These are phyloP conservation scores for Synchytrium microbalum DNA, from an alignment of 371 early-diverging fungal species.

Conservation along the genomic window DNA sequence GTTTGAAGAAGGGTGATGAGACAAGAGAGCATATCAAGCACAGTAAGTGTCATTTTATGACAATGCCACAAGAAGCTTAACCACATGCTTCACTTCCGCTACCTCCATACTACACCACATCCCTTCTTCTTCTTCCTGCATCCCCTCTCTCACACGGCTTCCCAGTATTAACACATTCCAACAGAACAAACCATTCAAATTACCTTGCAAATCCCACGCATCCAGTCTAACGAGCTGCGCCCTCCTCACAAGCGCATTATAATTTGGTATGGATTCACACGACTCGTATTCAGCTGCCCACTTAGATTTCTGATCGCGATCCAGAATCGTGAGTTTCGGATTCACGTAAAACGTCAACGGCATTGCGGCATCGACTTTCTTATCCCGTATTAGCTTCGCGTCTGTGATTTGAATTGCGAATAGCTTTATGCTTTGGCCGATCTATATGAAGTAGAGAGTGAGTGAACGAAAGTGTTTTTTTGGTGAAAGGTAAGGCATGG, in stretches of 20 bases:
- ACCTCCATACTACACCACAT: no score
- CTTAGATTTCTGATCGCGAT: slow-evolving; percentile 8
- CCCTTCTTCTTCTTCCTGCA: no score
- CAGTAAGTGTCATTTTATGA: no score
- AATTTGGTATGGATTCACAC: slow-evolving; percentile 37
- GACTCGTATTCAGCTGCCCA: slow-evolving; percentile 30
- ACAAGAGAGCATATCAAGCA: no score
- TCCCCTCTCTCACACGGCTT: no score
- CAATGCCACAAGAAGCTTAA: no score
- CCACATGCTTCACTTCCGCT: no score
- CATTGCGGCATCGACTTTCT: slow-evolving; percentile 12
- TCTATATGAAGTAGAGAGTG: slow-evolving; percentile 36
- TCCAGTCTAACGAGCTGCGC: slow-evolving; percentile 19
- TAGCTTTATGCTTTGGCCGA: slow-evolving; percentile 31
- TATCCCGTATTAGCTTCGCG: slow-evolving; percentile 12
- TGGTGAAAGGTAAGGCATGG: no score
- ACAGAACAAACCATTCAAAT: no score
- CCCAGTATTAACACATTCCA: no score
- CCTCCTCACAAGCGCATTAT: slow-evolving; percentile 33
- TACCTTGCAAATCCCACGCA: slow-evolving; percentile 28
- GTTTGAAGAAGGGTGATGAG: no score
- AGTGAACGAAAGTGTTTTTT: no score
- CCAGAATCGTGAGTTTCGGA: slow-evolving; percentile 23
- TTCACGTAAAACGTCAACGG: slow-evolving; percentile 37
- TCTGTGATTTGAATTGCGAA: slow-evolving; percentile 33